phyloP scores from a whole-genome alignment of 23 red algal species.

The Cyanidioschyzon merolae region DNA sequence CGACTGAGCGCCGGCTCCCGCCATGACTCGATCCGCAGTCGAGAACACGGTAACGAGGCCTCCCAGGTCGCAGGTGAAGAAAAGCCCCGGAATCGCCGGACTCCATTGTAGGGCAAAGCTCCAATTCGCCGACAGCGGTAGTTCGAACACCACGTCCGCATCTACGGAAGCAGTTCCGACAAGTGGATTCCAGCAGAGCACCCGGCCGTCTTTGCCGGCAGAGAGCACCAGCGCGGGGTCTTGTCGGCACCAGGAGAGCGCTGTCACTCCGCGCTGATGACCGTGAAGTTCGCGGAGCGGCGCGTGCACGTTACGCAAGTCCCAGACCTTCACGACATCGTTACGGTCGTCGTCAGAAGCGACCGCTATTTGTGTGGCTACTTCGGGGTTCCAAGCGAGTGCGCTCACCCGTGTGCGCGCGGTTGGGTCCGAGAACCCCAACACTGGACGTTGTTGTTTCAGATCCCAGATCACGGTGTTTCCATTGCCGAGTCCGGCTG shows the following conservation, averaged over 20 bases:
- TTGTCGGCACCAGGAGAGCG: conserved; percentile 70
- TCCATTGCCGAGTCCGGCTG: conserved; percentile 38
- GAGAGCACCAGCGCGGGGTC: conserved; percentile 64
- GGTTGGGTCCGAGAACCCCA: conserved; percentile 55
- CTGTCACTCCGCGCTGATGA: conserved; percentile 33
- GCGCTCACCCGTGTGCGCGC: conserved; percentile 43
- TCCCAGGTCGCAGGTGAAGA: conserved; percentile 35
- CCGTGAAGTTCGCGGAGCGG: conserved; percentile 53
- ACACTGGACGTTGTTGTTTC: conserved; percentile 60
- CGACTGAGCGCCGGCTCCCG: neutral
- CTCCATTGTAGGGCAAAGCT: conserved; percentile 81
- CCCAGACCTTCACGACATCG: conserved; percentile 53
- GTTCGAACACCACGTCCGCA: conserved; percentile 61
- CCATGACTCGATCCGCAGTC: neutral
- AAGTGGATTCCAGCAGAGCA: conserved; percentile 33
- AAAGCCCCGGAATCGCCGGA: conserved; percentile 44
- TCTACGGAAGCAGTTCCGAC: conserved; percentile 11
- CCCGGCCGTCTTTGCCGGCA: conserved; percentile 42
- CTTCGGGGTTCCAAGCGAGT: conserved; percentile 69
- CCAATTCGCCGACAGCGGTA: conserved; percentile 38
- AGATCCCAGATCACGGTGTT: conserved; percentile 75
- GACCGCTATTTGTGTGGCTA: conserved; percentile 74
- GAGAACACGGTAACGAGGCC: conserved; percentile 50
- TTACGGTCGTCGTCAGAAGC: conserved; percentile 56
- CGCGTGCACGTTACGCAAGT: conserved; percentile 54